phyloP scores from a whole-genome alignment of 2,329 filamentous ascomycete genomes.

The Trichoderma endophyticum region DNA sequence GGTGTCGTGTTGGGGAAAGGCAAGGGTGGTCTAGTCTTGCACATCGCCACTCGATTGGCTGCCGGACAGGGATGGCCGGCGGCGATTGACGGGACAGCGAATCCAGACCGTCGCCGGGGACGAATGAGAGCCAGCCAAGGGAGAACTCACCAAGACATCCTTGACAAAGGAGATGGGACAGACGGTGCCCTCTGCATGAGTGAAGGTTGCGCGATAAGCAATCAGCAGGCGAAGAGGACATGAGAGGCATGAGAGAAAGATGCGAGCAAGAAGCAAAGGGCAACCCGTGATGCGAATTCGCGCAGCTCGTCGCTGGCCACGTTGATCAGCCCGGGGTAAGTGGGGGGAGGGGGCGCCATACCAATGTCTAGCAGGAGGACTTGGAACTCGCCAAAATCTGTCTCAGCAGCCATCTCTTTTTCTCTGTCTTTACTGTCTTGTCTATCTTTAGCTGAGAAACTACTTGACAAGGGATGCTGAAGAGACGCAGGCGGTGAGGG shows the following conservation, averaged over 20 bases:
- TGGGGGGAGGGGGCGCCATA: constrained; percentile 23
- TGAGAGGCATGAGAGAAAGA: neutral
- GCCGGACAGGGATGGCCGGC: constrained; percentile 19
- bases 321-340: constrained; percentile 14
- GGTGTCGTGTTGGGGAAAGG: constrained; percentile 15
- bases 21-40: constrained; percentile 16
- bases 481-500: constrained; percentile 5
- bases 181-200: constrained; percentile 67
- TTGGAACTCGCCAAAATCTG: constrained; percentile 31
- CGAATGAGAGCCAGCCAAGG: constrained; percentile 19
- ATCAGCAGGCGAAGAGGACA: constrained; percentile 13
- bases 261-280: neutral
- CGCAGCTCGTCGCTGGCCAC: constrained; percentile 4
- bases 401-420: constrained; percentile 19
- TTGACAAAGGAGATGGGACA: constrained; percentile 83
- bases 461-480: neutral
- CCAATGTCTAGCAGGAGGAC: constrained; percentile 39
- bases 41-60: constrained; percentile 16
- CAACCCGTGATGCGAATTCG: constrained; percentile 5
- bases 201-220: constrained; percentile 18
- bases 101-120: constrained; percentile 15
- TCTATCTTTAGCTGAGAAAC: neutral
- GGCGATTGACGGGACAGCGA: constrained; percentile 18
- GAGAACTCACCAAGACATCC: constrained; percentile 68
- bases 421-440: neutral